phyloP scores from a whole-genome alignment of 2,329 filamentous ascomycete genomes.

The Stemphylium lycopersici region DNA sequence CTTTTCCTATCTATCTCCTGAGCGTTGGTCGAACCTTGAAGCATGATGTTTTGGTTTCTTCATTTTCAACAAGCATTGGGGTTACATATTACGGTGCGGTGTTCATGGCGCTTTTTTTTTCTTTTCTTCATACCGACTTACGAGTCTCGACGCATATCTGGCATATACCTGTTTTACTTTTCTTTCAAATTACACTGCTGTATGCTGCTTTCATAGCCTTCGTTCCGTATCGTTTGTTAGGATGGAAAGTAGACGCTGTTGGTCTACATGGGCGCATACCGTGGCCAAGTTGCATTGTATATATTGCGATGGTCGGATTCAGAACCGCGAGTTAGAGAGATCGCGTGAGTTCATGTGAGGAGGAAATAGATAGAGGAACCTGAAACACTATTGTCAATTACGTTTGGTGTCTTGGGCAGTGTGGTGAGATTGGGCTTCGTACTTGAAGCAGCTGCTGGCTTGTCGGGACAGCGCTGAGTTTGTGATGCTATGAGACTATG shows the following conservation, averaged over 20 bases:
- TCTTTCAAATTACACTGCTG: constrained; percentile 9
- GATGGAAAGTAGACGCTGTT: constrained; percentile 8
- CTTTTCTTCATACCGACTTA: constrained; percentile 5
- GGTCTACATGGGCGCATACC: constrained; percentile 14
- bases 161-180: constrained; percentile 16
- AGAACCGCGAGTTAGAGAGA: constrained; percentile 9
- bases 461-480: too few species aligned
- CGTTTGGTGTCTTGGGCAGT: neutral
- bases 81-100: constrained; percentile 9
- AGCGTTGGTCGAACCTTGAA: neutral
- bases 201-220: constrained; percentile 9
- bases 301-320: constrained; percentile 11
- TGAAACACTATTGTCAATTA: neutral
- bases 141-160: constrained; percentile 17
- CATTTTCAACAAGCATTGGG: constrained; percentile 4
- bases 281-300: constrained; percentile 3
- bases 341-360: constrained; percentile 13
- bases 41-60: constrained; percentile 1
- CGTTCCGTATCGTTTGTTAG: constrained; percentile 4
- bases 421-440: neutral
- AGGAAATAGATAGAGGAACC: constrained; percentile 9
- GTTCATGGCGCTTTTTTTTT: constrained; percentile 11
- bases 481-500: too few species aligned
- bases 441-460: too few species aligned
- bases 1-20: neutral